Conservation (phyloP, 2,329 filamentous ascomycete species). For the Cladosporium sp. region DNA sequence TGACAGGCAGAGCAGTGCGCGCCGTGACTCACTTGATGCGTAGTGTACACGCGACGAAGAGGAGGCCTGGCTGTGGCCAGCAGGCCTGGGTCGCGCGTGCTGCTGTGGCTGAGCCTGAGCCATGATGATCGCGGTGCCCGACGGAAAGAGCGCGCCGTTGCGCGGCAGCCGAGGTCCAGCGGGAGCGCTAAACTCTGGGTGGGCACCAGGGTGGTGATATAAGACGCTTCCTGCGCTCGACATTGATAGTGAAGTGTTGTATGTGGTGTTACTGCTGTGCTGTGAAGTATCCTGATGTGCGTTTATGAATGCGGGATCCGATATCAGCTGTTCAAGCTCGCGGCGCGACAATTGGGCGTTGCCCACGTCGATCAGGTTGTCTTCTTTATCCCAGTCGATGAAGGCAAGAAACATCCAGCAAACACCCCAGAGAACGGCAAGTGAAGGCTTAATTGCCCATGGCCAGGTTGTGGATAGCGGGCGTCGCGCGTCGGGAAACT, state of each 20-base stretch:
- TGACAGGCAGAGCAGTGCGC: background rate
- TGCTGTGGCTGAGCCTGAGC: background rate
- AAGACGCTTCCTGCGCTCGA: conserved; percentile 11
- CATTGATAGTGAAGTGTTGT: background rate
- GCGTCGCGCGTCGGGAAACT: conserved; percentile 29
- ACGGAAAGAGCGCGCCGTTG: background rate
- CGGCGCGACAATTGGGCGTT: conserved; percentile 7
- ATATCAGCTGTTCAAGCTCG: conserved; percentile 8
- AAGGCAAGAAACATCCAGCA: conserved; percentile 35
- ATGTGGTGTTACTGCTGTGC: background rate
- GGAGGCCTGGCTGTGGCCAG: background rate
- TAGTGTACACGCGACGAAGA: background rate
- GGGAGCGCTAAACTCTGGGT: background rate
- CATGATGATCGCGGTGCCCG: background rate
- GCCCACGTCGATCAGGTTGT: conserved; percentile 16
- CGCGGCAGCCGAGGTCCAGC: background rate
- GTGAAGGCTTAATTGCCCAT: conserved; percentile 33
- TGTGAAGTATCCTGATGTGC: background rate
- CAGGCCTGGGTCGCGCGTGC: background rate
- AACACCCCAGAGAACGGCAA: conserved; percentile 35
- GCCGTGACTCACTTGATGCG: conserved; percentile 4
- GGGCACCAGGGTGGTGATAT: conserved; percentile 8
- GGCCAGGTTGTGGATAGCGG: conserved; percentile 36
- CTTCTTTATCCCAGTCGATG: conserved; percentile 13
- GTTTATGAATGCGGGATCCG: background rate